Percentiles rank a stretch among this genome's conserved stretches.
These are phyloP conservation scores for Chlamydomonas sp. DNA, from an alignment of 139 green algal species.

Conservation along the genomic window DNA sequence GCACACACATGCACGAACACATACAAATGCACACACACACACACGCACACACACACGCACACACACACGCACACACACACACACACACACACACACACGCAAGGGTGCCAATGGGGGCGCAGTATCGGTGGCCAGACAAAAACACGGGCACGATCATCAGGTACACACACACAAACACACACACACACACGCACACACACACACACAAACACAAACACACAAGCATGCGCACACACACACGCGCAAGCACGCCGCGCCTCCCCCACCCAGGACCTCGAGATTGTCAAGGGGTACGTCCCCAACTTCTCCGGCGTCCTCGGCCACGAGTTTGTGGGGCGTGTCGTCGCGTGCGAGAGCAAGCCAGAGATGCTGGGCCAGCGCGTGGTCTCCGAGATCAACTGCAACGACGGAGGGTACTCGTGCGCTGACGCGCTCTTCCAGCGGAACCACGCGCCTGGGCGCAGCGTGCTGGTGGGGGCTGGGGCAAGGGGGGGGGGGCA, in stretches of 20 bases:
- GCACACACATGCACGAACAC: background rate
- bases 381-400: conserved; percentile 73
- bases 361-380: conserved; percentile 35
- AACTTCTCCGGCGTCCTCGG: conserved; percentile 52
- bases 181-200: too few species aligned
- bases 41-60: conserved; percentile 1
- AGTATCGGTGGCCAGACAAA: too few species aligned
- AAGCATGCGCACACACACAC: too few species aligned
- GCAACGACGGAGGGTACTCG: conserved; percentile 31
- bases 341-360: background rate
- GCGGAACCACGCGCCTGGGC: conserved; percentile 50
- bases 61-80: background rate
- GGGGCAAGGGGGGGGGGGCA: background rate
- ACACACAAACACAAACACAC: too few species aligned
- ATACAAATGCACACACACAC: conserved; percentile 5
- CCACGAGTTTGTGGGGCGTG: conserved; percentile 63
- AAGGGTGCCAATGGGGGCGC: background rate
- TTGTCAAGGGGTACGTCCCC: conserved; percentile 61
- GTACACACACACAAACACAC: too few species aligned
- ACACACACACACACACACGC: conserved; percentile 7
- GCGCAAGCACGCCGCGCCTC: too few species aligned
- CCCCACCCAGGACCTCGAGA: conserved; percentile 68
- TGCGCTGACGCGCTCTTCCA: conserved; percentile 44
- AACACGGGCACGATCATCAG: background rate
- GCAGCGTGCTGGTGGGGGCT: conserved; percentile 19